Evolutionary conservation across 495 filamentous ascomycete species (phyloP), one percentile per base, ranked within the genome.

Genomic region (Penicillium soppii): DNA sequence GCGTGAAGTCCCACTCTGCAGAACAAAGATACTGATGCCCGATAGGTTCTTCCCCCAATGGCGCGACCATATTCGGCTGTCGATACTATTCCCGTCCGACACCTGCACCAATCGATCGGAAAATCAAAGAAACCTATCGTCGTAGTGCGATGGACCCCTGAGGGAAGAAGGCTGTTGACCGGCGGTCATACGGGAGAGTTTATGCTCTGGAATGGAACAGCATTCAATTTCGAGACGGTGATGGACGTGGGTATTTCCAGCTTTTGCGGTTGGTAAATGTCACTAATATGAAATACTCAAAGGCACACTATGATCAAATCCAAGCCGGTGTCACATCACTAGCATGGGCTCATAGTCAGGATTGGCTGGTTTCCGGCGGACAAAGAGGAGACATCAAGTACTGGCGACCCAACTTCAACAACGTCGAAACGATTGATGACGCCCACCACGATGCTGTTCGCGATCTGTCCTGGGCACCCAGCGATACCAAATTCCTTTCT

Each of bases 321-420:
- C 73, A 77, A 65, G 83, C 85, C 33, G 91, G 91, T 44, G 92
- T 98, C 54, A 87, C 94, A 47, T 89, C 89, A 17, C 76, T 92
- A 41, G 80, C 78, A 39, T 98, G 95, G 75, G 92, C 92, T 6
- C 91, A 97, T 71, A 92, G 85, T 58, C 89, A 95, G 62, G 94
- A 97, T 66, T 97, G 92, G 92, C 80, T 98, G 3, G 80, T 98
- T 17, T 98, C 94, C 10, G 92, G 91, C 33, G 94, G 96, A 68
- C 91, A 97, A 61, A 89, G 91, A 59, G 94, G 94, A 30, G 79
- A 92, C 55, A 85, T 98, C 67, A 98, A 97, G 70, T 97, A 97
- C 72, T 98, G 92, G 92, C 91, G 96, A 62, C 90, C 94, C 2
- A 98, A 97, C 68, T 97, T 98, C 76, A 97, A 98, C 77, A 97